Evolutionary conservation across 768 basidiomycete species (phyloP), one percentile per base, ranked within the genome.

Genomic region (Termitomyces sp.): DNA sequence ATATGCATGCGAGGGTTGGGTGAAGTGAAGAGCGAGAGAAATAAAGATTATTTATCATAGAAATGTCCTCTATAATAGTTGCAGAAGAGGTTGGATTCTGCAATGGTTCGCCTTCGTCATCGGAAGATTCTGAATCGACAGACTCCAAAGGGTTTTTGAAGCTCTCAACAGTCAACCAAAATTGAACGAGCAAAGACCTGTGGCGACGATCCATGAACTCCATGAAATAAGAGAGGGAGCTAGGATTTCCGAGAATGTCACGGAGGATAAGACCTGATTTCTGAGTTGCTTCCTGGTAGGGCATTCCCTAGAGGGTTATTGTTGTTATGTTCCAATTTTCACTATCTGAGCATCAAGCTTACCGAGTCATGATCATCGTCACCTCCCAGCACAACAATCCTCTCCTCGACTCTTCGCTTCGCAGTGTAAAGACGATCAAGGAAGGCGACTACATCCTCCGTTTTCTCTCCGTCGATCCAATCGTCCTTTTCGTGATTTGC

Each of bases 111-210:
- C 77, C 74, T 44, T 85, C 79, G 48, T 80, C 76, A 39, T 83
- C 81, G 29, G 85, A 85, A 13, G 83, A 85, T 48, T 84, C 83
- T 32, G 83, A 88, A 60, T 93, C 88, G 5, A 89, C 80, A 2
- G 84, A 82, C 68, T 97, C 95, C 25, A 99, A 72, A 0, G 97
- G 97, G 61, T 96, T 93, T 73, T 98, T 98, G 80, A 98, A 96
- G 54, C 92, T 93, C 72, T 99, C 94, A 2, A 98, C 91, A 0
- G 94, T 93, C 1, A 98, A 76, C 96, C 96, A 98, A 71, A 98
- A 99, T 59, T 98, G 96, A 3, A 97, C 92, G 10, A 93, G 83
- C 12, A 91, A 65, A 12, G 94, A 90, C 29, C 89, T 84, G 56
- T 85, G 80, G 7, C 89, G 83, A 13, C 97, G 83, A 61, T 98